Percentiles rank a stretch among this genome's conserved stretches.
phyloP scores from a whole-genome alignment of 2,329 filamentous ascomycete species.

The Basipetospora chlamydospora region DNA sequence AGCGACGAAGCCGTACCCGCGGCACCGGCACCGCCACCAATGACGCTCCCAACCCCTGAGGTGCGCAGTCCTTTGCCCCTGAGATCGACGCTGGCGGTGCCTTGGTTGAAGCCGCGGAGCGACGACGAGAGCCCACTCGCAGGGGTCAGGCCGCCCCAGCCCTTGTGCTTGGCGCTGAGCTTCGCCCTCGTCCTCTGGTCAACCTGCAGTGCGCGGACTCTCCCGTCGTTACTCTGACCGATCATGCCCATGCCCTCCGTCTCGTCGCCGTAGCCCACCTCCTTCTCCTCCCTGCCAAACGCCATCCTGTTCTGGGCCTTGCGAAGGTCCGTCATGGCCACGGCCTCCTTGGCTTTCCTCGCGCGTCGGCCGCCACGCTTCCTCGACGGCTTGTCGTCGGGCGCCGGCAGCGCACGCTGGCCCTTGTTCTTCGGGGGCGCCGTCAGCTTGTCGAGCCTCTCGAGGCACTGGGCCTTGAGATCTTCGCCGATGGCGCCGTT shows the following conservation, averaged over 20 bases:
- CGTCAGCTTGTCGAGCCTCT: slow-evolving; percentile 81
- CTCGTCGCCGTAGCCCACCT: slow-evolving; percentile 80
- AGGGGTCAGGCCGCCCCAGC: slow-evolving; percentile 67
- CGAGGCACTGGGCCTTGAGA: slow-evolving; percentile 67
- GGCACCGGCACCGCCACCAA: slow-evolving; percentile 29
- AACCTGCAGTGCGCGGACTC: slow-evolving; percentile 75
- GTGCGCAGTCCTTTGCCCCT: slow-evolving; percentile 66
- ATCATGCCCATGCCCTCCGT: slow-evolving; percentile 93
- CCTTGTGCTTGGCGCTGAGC: slow-evolving; percentile 86
- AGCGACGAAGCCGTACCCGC: slow-evolving; percentile 73
- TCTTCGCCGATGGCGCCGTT: slow-evolving; percentile 75
- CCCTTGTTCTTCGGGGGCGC: slow-evolving; percentile 86
- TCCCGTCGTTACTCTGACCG: slow-evolving; percentile 73
- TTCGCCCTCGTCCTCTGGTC: slow-evolving; percentile 89
- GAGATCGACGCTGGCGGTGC: slow-evolving; percentile 50
- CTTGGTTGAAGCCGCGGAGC: slow-evolving; percentile 61
- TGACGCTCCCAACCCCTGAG: slow-evolving; percentile 63
- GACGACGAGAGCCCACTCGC: slow-evolving; percentile 61
- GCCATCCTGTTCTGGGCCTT: slow-evolving; percentile 94
- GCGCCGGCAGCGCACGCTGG: slow-evolving; percentile 70
- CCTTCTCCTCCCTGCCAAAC: slow-evolving; percentile 89
- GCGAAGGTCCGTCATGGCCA: slow-evolving; percentile 89
- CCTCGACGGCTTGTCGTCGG: slow-evolving; percentile 85
- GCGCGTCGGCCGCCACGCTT: slow-evolving; percentile 86
- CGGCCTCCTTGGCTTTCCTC: slow-evolving; percentile 89